A percentile compares a stretch with the other conserved stretches of the same genome.
phyloP scores from a whole-genome alignment of 116 monocot species.

The Cymodocea nodosa region DNA sequence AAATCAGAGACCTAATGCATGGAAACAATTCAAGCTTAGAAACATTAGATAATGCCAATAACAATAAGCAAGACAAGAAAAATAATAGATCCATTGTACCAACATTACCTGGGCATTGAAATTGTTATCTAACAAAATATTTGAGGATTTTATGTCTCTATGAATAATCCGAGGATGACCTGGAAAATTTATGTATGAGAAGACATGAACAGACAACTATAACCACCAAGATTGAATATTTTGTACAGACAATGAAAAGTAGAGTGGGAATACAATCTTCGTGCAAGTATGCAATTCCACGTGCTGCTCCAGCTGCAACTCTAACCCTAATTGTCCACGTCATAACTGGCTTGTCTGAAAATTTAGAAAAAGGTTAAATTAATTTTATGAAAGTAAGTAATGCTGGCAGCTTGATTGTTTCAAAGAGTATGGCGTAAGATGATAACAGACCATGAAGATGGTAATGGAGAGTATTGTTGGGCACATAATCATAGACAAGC shows the following conservation, averaged over 20 bases:
- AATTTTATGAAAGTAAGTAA: background rate
- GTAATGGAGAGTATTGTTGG: conserved; percentile 21
- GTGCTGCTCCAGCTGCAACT: conserved; percentile 86
- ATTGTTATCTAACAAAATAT: conserved; percentile 61
- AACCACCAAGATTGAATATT: background rate
- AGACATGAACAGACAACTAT: conserved; percentile 21
- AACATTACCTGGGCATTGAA: conserved; percentile 63
- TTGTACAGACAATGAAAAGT: background rate
- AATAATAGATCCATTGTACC: background rate
- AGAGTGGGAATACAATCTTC: conserved; percentile 64
- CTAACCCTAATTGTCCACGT: conserved; percentile 68
- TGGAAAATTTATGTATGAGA: conserved; percentile 15
- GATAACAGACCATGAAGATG: conserved; percentile 22
- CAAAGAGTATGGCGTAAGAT: background rate
- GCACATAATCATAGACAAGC: conserved; percentile 24
- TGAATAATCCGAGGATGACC: conserved; percentile 73
- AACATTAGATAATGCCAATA: background rate
- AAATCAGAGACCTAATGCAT: conserved; percentile 81
- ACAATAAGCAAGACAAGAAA: background rate
- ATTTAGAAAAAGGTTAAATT: background rate
- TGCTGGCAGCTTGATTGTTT: background rate
- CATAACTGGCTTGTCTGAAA: conserved; percentile 40
- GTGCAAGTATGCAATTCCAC: conserved; percentile 89
- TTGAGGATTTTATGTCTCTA: conserved; percentile 76
- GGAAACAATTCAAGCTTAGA: background rate